Conservation (phyloP, 805 yeast genomes). For the Sungouiozyma intestinalis region DNA sequence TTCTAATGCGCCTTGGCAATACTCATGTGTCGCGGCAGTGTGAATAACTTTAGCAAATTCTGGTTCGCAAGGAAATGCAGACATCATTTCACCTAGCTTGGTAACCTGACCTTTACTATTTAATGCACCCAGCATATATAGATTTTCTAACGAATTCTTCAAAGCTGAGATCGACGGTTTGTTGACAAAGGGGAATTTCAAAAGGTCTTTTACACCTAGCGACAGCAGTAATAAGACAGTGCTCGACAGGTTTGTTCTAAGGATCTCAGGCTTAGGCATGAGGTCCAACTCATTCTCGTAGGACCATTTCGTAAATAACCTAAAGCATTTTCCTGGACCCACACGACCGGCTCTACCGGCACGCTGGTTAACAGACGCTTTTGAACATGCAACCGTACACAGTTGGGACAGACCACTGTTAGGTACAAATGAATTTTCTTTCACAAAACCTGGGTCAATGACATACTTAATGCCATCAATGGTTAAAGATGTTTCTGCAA, state of each 20-base stretch:
- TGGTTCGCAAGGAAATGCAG: slow-evolving; percentile 88
- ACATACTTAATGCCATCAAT: slow-evolving; percentile 94
- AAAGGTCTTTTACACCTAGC: slow-evolving; percentile 72
- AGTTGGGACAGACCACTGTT: slow-evolving; percentile 81
- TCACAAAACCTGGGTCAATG: slow-evolving; percentile 90
- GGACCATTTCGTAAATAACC: slow-evolving; percentile 67
- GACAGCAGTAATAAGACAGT: slow-evolving; percentile 70
- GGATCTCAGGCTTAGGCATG: slow-evolving; percentile 86
- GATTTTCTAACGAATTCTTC: slow-evolving; percentile 62
- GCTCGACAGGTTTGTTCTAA: slow-evolving; percentile 68
- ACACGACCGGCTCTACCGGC: slow-evolving; percentile 98
- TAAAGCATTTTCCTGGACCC: slow-evolving; percentile 89
- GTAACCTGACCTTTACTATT: slow-evolving; percentile 74
- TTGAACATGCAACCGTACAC: slow-evolving; percentile 78
- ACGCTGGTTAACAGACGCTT: slow-evolving; percentile 92
- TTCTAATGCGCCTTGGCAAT: slow-evolving; percentile 43
- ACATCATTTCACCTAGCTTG: slow-evolving; percentile 69
- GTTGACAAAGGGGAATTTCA: slow-evolving; percentile 84
- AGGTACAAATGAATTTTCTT: slow-evolving; percentile 84
- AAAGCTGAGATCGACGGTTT: slow-evolving; percentile 70
- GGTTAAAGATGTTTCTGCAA: slow-evolving; percentile 94
- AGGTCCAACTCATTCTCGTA: slow-evolving; percentile 66
- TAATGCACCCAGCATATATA: slow-evolving; percentile 83
- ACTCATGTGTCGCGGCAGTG: slow-evolving; percentile 39
- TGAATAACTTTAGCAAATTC: slow-evolving; percentile 71